Conservation (phyloP, 1,284 basidiomycete species). For the Malassezia psittaci region DNA sequence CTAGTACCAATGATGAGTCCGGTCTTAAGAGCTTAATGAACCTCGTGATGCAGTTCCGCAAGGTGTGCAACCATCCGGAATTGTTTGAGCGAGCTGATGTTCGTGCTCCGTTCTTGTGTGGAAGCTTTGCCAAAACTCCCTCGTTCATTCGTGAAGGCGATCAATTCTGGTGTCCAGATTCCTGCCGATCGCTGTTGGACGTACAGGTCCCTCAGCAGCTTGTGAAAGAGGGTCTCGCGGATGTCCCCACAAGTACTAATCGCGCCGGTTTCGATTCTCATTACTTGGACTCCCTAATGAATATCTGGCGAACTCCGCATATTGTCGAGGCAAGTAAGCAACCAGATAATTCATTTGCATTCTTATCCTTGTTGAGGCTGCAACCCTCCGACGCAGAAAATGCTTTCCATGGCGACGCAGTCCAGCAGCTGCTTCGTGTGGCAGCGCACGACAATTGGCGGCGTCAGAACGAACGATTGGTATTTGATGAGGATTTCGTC, state of each 20-base stretch:
- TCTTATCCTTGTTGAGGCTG: constrained; percentile 61
- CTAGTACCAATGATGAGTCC: constrained; percentile 70
- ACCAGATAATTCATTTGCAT: constrained; percentile 58
- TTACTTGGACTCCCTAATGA: constrained; percentile 65
- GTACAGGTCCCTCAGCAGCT: constrained; percentile 66
- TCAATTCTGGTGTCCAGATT: constrained; percentile 66
- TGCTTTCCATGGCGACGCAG: constrained; percentile 55
- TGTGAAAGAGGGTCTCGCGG: constrained; percentile 65
- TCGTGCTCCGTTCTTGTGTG: constrained; percentile 79
- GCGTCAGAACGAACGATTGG: constrained; percentile 21
- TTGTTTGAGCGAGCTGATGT: constrained; percentile 97
- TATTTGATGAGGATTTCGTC: constrained; percentile 58
- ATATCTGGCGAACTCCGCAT: constrained; percentile 80
- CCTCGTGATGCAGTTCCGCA: constrained; percentile 99
- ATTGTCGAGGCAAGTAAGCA: constrained; percentile 63
- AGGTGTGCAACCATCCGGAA: constrained; percentile 98
- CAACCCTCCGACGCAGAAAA: constrained; percentile 58
- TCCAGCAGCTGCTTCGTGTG: constrained; percentile 52
- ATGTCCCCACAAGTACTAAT: constrained; percentile 58
- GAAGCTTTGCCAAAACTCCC: constrained; percentile 69
- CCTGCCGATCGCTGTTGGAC: constrained; percentile 75
- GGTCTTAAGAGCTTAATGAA: constrained; percentile 93
- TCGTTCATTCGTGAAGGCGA: constrained; percentile 77
- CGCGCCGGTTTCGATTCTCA: constrained; percentile 57
- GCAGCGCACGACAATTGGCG: constrained; percentile 38